Evolutionary conservation across 2,329 filamentous ascomycete genomes (phyloP).

Genomic region (Keithomyces neogunnii): DNA sequence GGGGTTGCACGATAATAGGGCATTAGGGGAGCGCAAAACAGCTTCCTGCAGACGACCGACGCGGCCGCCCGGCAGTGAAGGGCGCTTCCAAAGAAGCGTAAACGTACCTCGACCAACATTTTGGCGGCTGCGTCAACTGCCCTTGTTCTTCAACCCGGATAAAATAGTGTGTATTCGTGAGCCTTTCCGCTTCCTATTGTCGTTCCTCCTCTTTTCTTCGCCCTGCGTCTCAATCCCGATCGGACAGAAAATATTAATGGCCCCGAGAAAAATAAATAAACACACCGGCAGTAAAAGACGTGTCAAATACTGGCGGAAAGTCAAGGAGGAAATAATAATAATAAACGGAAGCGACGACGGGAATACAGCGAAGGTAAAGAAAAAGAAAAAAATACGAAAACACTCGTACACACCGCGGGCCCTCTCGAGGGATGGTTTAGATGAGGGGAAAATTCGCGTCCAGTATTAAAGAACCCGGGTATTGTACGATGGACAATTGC

Average conservation of each 20-base stretch:
- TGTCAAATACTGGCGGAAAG: too few species aligned
- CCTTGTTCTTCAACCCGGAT: neutral
- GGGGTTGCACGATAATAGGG: neutral
- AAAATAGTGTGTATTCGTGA: neutral
- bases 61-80: constrained; percentile 4
- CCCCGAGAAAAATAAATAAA: neutral
- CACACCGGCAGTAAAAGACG: too few species aligned
- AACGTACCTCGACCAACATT: constrained; percentile 31
- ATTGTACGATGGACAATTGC: neutral
- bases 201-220: neutral
- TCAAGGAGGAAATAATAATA: too few species aligned
- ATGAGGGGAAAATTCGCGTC: constrained; percentile 1
- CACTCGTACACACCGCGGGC: constrained; percentile 2
- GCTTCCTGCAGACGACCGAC: constrained; percentile 4
- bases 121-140: constrained; percentile 5
- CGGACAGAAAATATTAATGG: neutral
- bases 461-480: neutral
- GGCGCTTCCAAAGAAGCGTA: neutral
- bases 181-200: neutral
- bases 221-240: neutral
- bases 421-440: neutral
- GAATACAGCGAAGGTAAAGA: neutral
- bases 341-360: too few species aligned
- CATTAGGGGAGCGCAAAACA: neutral
- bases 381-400: constrained; percentile 1